Conservation (phyloP, 208 protist genomes). For the Leishmania tropica region DNA sequence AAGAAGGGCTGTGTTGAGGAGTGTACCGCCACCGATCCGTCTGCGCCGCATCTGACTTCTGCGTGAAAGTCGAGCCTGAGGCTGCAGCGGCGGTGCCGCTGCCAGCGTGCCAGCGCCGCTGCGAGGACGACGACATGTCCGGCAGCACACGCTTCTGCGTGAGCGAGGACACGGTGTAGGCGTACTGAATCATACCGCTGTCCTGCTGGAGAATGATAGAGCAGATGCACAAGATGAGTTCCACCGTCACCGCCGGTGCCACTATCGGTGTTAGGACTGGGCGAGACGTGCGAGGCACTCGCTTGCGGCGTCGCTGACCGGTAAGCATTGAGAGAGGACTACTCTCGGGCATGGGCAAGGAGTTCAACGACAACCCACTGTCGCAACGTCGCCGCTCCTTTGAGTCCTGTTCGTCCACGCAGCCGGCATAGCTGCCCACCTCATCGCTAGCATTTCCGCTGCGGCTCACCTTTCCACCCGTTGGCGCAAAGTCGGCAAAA, state of each 20-base stretch:
- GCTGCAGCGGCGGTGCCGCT: background rate
- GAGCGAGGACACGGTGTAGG: conserved; percentile 58
- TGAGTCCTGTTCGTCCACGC: background rate
- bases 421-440: background rate
- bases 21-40: conserved; percentile 30
- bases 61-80: conserved; percentile 1
- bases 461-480: too few species aligned
- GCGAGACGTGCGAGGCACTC: background rate
- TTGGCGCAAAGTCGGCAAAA: conserved; percentile 4
- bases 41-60: conserved; percentile 11
- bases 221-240: conserved; percentile 64
- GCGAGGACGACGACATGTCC: conserved; percentile 24
- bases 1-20: conserved; percentile 41
- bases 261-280: conserved; percentile 23
- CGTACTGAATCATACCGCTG: conserved; percentile 57
- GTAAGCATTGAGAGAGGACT: background rate
- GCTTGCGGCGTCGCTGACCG: background rate
- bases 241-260: conserved; percentile 44
- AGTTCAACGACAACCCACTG: background rate
- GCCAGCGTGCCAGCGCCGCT: conserved; percentile 25
- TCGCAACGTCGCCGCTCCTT: background rate
- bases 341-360: background rate
- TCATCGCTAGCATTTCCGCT: background rate
- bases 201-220: conserved; percentile 55
- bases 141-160: conserved; percentile 42